Percentiles rank a stretch among this genome's conserved stretches.
Evolutionary conservation across 2,329 filamentous ascomycete genomes (phyloP).

Genomic region (Pseudophaeomoniella oleicola): DNA sequence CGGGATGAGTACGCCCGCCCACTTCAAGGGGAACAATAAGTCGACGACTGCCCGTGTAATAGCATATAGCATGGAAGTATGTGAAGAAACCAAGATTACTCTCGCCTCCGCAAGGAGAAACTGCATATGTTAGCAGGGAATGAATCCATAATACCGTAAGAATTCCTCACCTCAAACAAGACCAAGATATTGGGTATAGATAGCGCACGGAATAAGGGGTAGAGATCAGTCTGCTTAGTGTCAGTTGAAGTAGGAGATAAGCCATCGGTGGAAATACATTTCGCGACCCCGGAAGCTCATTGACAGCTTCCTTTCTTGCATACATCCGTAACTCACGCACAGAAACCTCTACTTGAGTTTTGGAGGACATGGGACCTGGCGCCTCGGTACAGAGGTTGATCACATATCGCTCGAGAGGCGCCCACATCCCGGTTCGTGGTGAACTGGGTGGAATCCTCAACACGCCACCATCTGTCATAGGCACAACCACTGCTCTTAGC

Average conservation of each 20-base stretch:
- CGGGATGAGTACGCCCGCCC: conserved; percentile 88
- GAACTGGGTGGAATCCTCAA: conserved; percentile 76
- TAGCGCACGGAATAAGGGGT: conserved; percentile 77
- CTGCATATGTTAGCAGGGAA: conserved; percentile 15
- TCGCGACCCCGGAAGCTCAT: conserved; percentile 83
- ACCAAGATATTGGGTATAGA: conserved; percentile 86
- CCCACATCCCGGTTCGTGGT: conserved; percentile 84
- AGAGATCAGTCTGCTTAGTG: conserved; percentile 56
- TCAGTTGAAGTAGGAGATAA: conserved; percentile 4
- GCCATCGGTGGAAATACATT: conserved; percentile 32
- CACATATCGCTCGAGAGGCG: conserved; percentile 89
- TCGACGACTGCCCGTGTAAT: conserved; percentile 77
- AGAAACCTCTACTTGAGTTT: conserved; percentile 86
- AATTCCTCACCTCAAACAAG: conserved; percentile 51
- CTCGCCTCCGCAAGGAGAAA: conserved; percentile 85
- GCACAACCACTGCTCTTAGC: conserved; percentile 83
- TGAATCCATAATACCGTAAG: not conserved
- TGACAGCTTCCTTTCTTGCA: conserved; percentile 79
- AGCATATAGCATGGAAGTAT: conserved; percentile 90
- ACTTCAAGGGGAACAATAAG: conserved; percentile 77
- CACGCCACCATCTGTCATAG: conserved; percentile 81
- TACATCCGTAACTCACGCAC: conserved; percentile 83
- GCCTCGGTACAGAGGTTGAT: conserved; percentile 94
- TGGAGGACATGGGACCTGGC: conserved; percentile 78
- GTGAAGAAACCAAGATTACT: conserved; percentile 90